Conservation (phyloP, 495 filamentous ascomycete genomes). For the Xylaria acuta region DNA sequence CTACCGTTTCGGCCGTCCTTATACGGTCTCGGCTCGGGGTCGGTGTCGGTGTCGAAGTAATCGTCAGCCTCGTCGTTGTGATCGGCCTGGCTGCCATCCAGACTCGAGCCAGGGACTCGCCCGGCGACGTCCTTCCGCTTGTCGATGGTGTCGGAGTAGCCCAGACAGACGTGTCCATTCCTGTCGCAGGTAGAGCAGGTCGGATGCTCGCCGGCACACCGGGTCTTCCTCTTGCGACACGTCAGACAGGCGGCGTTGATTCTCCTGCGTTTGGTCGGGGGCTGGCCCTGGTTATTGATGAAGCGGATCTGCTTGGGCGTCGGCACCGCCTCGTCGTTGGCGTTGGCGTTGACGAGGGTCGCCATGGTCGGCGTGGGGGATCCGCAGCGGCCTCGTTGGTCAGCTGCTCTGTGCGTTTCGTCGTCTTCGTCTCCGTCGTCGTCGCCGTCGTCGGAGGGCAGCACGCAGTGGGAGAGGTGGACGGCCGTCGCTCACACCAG, state of each 20-base stretch:
- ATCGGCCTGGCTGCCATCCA: slow-evolving; percentile 30
- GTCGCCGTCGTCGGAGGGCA: neutral
- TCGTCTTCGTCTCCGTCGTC: neutral
- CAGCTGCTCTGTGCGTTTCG: neutral
- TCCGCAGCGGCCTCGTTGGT: slow-evolving; percentile 8
- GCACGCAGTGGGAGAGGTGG: slow-evolving; percentile 4
- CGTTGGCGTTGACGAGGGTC: slow-evolving; percentile 47
- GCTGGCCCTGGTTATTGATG: slow-evolving; percentile 81
- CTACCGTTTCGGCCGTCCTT: slow-evolving; percentile 33
- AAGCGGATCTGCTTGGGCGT: slow-evolving; percentile 71
- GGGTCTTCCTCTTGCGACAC: slow-evolving; percentile 82
- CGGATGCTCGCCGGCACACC: slow-evolving; percentile 80
- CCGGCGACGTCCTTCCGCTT: slow-evolving; percentile 48
- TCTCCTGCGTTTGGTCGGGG: slow-evolving; percentile 78
- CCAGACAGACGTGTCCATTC: slow-evolving; percentile 73
- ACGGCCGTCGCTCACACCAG: slow-evolving; percentile 23
- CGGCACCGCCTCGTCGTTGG: slow-evolving; percentile 46
- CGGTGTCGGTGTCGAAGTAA: slow-evolving; percentile 41
- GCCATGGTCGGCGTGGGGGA: slow-evolving; percentile 41
- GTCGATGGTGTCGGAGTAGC: slow-evolving; percentile 64
- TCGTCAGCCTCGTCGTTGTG: slow-evolving; percentile 39
- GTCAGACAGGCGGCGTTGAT: slow-evolving; percentile 83
- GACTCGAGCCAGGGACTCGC: slow-evolving; percentile 27
- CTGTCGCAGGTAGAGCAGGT: slow-evolving; percentile 77
- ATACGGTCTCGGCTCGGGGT: slow-evolving; percentile 44